Conservation (phyloP, 495 filamentous ascomycete species). For the Penicillium cinerascens region DNA sequence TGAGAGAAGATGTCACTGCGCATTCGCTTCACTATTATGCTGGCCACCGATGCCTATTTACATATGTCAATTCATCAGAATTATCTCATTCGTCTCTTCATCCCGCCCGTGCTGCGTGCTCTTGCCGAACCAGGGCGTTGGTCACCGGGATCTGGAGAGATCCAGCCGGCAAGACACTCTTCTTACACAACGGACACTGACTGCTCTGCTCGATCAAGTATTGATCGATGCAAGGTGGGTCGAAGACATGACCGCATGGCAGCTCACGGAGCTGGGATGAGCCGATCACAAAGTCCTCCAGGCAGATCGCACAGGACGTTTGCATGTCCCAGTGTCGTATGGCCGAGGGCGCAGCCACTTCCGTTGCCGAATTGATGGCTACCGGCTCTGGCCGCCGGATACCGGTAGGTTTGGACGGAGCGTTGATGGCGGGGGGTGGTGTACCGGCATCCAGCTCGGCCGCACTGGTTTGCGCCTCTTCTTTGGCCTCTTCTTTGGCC, state of each 20-base stretch:
- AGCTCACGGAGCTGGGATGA: slow-evolving; percentile 73
- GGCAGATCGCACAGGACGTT: slow-evolving; percentile 78
- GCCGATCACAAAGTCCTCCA: slow-evolving; percentile 70
- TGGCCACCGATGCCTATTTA: slow-evolving; percentile 1
- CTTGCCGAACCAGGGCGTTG: slow-evolving; percentile 77
- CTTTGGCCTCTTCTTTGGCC: neutral
- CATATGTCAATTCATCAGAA: neutral
- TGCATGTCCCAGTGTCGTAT: slow-evolving; percentile 31
- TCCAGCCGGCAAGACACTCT: slow-evolving; percentile 62
- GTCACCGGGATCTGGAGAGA: slow-evolving; percentile 66
- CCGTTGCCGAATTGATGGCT: slow-evolving; percentile 5
- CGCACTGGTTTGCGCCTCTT: slow-evolving; percentile 5
- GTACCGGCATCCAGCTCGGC: slow-evolving; percentile 4
- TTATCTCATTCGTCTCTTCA: neutral
- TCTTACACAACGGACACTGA: slow-evolving; percentile 86
- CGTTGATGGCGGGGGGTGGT: neutral
- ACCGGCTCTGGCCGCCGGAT: slow-evolving; percentile 19
- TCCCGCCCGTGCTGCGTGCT: slow-evolving; percentile 41
- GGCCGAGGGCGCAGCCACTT: neutral
- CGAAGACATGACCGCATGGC: slow-evolving; percentile 86
- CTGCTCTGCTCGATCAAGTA: slow-evolving; percentile 69
- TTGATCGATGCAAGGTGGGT: slow-evolving; percentile 81
- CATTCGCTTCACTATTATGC: neutral
- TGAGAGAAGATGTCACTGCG: neutral
- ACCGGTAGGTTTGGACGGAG: neutral